These are phyloP conservation scores for Cystobasidium sp. DNA, from an alignment of 1,284 basidiomycete species.

Conservation along the genomic window DNA sequence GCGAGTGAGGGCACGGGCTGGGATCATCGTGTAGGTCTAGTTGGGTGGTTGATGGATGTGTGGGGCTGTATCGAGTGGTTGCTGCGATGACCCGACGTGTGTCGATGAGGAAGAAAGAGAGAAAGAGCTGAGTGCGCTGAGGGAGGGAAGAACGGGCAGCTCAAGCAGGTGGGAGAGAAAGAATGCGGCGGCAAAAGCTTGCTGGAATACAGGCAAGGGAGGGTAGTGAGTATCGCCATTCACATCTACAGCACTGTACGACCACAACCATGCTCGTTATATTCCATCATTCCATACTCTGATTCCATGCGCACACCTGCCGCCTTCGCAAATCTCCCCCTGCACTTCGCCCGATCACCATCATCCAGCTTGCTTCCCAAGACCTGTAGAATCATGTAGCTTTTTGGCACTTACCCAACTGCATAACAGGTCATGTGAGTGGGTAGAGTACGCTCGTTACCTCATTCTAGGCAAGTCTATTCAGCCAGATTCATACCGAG, in stretches of 20 bases:
- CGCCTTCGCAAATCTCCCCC: not conserved
- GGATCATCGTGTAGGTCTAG: constrained; percentile 24
- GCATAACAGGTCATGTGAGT: no score
- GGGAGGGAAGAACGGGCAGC: constrained; percentile 4
- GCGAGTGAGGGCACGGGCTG: constrained; percentile 36
- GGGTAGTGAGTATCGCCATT: not conserved
- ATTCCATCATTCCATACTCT: not conserved
- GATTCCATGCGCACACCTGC: not conserved
- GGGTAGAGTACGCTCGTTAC: no score
- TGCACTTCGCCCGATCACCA: not conserved
- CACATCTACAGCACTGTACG: not conserved
- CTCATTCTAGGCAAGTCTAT: no score
- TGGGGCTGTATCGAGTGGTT: not conserved
- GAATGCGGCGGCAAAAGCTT: constrained; percentile 7
- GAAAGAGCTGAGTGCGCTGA: constrained; percentile 6
- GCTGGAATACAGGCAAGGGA: not conserved
- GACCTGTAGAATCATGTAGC: no score
- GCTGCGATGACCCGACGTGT: not conserved
- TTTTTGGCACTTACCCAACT: no score
- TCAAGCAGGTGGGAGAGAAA: not conserved
- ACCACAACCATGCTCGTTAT: not conserved
- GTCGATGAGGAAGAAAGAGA: constrained; percentile 7
- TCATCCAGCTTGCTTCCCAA: no score
- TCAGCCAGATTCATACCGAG: no score
- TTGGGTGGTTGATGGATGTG: not conserved